Conservation (phyloP, 1,139 yeast genomes). For the Pichiaceae sp. region DNA sequence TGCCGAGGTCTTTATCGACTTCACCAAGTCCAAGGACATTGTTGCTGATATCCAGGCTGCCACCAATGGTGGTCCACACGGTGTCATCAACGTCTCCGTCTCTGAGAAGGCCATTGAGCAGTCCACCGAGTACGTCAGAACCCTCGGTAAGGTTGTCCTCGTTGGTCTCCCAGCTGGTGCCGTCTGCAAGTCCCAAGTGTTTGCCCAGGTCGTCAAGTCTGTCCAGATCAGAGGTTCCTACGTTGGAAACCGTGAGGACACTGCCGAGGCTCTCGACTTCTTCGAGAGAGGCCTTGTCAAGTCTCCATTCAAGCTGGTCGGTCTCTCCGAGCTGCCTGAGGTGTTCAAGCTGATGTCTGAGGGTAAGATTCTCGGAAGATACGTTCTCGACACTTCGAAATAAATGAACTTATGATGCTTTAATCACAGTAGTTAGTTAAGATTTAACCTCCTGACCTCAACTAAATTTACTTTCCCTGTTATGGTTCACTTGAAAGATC, state of each 20-base stretch:
- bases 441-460: not conserved
- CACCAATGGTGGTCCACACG: constrained; percentile 75
- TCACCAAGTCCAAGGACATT: constrained; percentile 39
- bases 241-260: constrained; percentile 76
- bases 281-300: constrained; percentile 59
- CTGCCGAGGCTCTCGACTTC: constrained; percentile 71
- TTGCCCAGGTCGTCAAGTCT: constrained; percentile 57
- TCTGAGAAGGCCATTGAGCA: constrained; percentile 65
- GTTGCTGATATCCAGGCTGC: constrained; percentile 41
- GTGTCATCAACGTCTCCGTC: constrained; percentile 72
- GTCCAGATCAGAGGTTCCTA: constrained; percentile 64
- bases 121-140: constrained; percentile 62
- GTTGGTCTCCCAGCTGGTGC: constrained; percentile 79
- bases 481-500: constrained; percentile 2
- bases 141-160: constrained; percentile 69
- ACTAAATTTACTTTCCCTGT: not conserved
- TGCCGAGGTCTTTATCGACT: constrained; percentile 66
- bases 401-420: constrained; percentile 13
- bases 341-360: constrained; percentile 62
- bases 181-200: constrained; percentile 50
- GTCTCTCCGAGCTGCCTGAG: constrained; percentile 49
- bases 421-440: not conserved
- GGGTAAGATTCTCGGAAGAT: constrained; percentile 68
- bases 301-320: constrained; percentile 61
- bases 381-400: constrained; percentile 50